Base-by-base conservation (phyloP, 75 land plant species). In the Selaginella moellendorffii region DNA sequence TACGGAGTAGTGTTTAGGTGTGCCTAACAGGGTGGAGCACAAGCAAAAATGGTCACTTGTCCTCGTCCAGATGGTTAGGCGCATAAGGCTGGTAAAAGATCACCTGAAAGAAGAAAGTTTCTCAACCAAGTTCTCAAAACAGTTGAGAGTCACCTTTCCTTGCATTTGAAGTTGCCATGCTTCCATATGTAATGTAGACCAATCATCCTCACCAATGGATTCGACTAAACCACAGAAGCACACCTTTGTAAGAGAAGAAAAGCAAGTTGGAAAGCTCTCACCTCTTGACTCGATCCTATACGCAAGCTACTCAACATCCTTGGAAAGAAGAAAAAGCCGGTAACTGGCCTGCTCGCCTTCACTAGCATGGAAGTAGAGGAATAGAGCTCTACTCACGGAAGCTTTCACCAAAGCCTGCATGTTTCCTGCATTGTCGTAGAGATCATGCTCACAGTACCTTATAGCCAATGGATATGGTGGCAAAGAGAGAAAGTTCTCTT, bases 321-420 rank as follows among this genome's bases (percentile, higher is more conserved):
- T 56, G 9, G 59, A n/a, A 56, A 56, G 23, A 19, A 56, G 59
- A 24, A 56, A 56, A 24, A 56, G n/a, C 17, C 59, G 59, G 19
- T 56, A 24, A 56, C 59, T 56, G 19, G 59, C 59, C n/a, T 56
- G 59, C 2, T 56, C 59, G 8, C 59, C 59, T 56, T 56, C 59
- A 21, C 24, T 56, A 2, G 59, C 59, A 8, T 25, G 59, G 9
- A 2, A 56, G 24, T 56, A 56, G 2, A 56, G 59, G n/a, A 56
- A 24, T 9, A n/a, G 59, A 56, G 59, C 59, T 8, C 59, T 8
- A 8, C 21, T 56, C 5, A n/a, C 19, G n/a, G 59, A 56, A 21
- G 59, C 59, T 56, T 19, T 8, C 17, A 24, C 59, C 21, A 56
- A 8, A 8, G 19, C 59, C 21, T 56, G 59, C 25, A 24, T 9